Evolutionary conservation across 208 protist species (phyloP).

Genomic region (Leishmania turanica): DNA sequence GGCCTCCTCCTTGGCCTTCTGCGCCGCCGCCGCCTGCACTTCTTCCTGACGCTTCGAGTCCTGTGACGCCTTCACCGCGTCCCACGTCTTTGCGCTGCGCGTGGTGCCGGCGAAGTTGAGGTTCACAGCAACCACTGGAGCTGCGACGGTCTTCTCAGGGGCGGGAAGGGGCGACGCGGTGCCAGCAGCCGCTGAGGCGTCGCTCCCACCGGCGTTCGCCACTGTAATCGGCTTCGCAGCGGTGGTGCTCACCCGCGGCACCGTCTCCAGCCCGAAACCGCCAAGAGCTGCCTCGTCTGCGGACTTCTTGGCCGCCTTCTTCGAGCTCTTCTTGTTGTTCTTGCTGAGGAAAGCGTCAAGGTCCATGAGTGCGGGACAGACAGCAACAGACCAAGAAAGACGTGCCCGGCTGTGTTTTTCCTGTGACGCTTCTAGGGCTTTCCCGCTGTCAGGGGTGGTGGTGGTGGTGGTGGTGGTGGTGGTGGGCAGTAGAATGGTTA

Average conservation of each 20-base stretch:
- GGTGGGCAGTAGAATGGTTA: not conserved
- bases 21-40: constrained; percentile 9
- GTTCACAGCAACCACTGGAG: constrained; percentile 19
- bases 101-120: constrained; percentile 24
- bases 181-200: not conserved
- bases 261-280: constrained; percentile 44
- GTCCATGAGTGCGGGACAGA: constrained; percentile 34
- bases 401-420: not conserved
- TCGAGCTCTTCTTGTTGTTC: constrained; percentile 64
- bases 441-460: not conserved
- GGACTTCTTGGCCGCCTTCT: constrained; percentile 60
- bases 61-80: constrained; percentile 28
- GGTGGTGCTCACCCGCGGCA: constrained; percentile 24
- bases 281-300: constrained; percentile 42
- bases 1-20: constrained; percentile 24
- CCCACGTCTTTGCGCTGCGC: constrained; percentile 65
- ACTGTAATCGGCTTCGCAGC: not conserved
- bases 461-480: not conserved
- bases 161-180: not conserved
- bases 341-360: constrained; percentile 72
- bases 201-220: constrained; percentile 1
- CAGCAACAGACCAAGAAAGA: not conserved
- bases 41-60: constrained; percentile 28
- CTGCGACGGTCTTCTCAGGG: constrained; percentile 16
- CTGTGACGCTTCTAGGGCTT: not conserved